Base-by-base conservation (phyloP, 352 stramenopile species). In the Lagenidium giganteum region DNA sequence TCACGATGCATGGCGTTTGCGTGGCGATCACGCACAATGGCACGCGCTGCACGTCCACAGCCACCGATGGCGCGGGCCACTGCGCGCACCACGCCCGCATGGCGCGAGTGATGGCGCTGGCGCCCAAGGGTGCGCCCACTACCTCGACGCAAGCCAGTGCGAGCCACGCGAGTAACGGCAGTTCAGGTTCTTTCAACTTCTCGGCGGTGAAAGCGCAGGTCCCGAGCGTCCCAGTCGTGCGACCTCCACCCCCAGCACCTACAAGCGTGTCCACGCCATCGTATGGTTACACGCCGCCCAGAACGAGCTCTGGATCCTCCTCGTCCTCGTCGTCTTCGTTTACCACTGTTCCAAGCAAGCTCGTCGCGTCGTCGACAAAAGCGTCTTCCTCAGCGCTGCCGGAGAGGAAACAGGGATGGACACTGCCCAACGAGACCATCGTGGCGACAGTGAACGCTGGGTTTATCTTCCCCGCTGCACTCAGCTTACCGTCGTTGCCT, bases 71-170 rank as follows among this genome's bases (percentile, higher is more conserved):
- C 8, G 57, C 44, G 9, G 69, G 63, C 18, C 62, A 82, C 29
- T 93, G 82, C 50, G 64, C 76, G 28, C 82, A 93, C 47, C 82
- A 93, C 54, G 67, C 71, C 42, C 76, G 82, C 8, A 85, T 93
- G 61, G 70, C 77, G 28, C 76, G 82, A 20, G 58, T 91, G 34
- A 82, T 93, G 73, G 77, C 78, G 26, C 56, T 93, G 12, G 82
- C 75, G 5, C 77, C 81, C 25, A 89, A 87, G 52, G 25, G 59
- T 0, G n/a, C 67, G n/a, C 23, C 57, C 16, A 25, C 23, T 16
- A 33, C 54, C 37, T 24, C 42, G 11, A 36, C 26, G 23, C 11
- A 26, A 33, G 28, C 35, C 17, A 48, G 8, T 13, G 26, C 20
- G 14, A 48, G 1, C 22, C n/a, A n/a, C n/a, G n/a, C n/a, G n/a